phyloP scores from a whole-genome alignment of 2,329 filamentous ascomycete species.

The Exophiala sp. region DNA sequence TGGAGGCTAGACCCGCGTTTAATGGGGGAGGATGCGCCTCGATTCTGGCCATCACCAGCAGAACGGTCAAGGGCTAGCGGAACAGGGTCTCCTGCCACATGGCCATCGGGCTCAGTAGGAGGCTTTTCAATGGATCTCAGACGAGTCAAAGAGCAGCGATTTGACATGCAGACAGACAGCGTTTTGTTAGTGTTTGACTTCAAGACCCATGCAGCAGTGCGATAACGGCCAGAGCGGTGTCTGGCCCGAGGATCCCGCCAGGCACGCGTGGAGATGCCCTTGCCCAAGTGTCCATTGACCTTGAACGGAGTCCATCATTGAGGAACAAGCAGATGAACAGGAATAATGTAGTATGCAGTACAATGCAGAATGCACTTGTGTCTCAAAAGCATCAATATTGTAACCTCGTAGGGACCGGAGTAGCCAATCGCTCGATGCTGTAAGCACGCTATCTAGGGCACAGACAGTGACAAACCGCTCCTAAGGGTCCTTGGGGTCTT shows the following conservation, averaged over 20 bases:
- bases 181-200: neutral
- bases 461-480: too few relatives aligned
- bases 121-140: neutral
- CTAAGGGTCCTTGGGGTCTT: too few relatives aligned
- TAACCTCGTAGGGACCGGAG: too few relatives aligned
- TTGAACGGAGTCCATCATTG: too few relatives aligned
- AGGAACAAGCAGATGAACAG: too few relatives aligned
- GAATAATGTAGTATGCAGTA: too few relatives aligned
- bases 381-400: too few relatives aligned
- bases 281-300: neutral
- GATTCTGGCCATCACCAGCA: neutral
- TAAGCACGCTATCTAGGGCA: too few relatives aligned
- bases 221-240: neutral
- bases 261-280: neutral
- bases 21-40: neutral
- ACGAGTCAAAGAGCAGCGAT: neutral
- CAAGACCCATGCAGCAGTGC: neutral
- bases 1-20: too few relatives aligned
- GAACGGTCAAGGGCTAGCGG: neutral
- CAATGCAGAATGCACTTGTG: too few relatives aligned
- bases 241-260: neutral
- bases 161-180: conserved; percentile 1
- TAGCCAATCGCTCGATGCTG: too few relatives aligned
- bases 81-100: conserved; percentile 11
- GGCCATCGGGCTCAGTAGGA: neutral